These are phyloP conservation scores for Dactylellina leptospora DNA, from an alignment of 2,329 filamentous ascomycete genomes.

Conservation along the genomic window DNA sequence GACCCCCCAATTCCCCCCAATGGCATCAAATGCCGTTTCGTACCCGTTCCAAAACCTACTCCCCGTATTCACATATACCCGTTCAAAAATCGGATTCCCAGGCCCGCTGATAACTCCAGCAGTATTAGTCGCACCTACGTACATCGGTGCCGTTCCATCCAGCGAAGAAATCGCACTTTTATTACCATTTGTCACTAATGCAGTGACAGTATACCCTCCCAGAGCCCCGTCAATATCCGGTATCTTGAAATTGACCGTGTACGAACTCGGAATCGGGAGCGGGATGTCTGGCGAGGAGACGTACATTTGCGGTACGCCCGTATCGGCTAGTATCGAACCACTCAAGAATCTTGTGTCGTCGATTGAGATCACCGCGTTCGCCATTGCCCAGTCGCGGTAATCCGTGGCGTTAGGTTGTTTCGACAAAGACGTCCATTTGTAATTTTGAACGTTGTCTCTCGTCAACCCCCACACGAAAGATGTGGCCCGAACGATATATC, in stretches of 20 bases:
- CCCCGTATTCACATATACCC: constrained; percentile 45
- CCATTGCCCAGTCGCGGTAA: constrained; percentile 39
- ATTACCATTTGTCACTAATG: constrained; percentile 3
- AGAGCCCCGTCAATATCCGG: constrained; percentile 16
- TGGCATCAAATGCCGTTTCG: constrained; percentile 36
- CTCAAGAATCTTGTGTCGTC: constrained; percentile 12
- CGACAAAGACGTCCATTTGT: constrained; percentile 16
- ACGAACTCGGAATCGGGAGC: constrained; percentile 10
- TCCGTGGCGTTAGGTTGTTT: constrained; percentile 32
- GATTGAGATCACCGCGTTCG: constrained; percentile 11
- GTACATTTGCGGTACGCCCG: constrained; percentile 39
- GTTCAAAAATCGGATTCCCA: constrained; percentile 23
- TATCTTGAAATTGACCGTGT: constrained; percentile 19
- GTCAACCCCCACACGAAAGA: constrained; percentile 28
- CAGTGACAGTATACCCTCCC: constrained; percentile 23
- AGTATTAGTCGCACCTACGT: constrained; percentile 32
- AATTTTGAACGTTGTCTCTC: constrained; percentile 18
- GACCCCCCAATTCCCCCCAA: constrained; percentile 35
- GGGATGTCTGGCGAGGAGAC: constrained; percentile 39
- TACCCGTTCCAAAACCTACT: constrained; percentile 45
- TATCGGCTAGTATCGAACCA: constrained; percentile 34
- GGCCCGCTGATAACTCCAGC: constrained; percentile 34
- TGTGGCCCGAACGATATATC: constrained; percentile 28
- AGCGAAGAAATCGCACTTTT: constrained; percentile 15
- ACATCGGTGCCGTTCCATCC: constrained; percentile 11